Conservation (phyloP, 176 grass and related monocot genomes). For the Typha latifolia region DNA sequence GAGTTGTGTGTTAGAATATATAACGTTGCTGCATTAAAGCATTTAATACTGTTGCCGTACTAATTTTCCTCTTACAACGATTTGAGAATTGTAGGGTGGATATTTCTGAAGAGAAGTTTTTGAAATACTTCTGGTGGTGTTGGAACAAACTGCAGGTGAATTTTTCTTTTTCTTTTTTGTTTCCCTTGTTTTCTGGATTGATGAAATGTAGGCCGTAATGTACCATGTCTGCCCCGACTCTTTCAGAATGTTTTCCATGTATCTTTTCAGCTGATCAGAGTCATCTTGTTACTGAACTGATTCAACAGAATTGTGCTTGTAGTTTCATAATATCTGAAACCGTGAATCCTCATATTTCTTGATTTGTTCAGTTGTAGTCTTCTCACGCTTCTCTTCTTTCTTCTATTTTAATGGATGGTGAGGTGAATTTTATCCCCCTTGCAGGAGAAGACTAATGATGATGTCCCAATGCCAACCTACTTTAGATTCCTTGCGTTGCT, state of each 20-base stretch:
- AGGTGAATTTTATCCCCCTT: conserved; percentile 20
- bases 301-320: background rate
- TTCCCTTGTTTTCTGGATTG: background rate
- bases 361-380: background rate
- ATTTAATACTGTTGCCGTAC: background rate
- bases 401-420: conserved; percentile 18
- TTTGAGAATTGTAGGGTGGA: conserved; percentile 42
- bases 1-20: background rate
- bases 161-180: background rate
- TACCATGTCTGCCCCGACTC: background rate
- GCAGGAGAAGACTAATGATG: conserved; percentile 85
- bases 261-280: conserved; percentile 3
- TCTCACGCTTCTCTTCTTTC: conserved; percentile 7
- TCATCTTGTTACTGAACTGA: background rate
- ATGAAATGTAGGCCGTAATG: background rate
- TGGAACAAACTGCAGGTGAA: conserved; percentile 76
- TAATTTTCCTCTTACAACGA: background rate
- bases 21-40: background rate
- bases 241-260: conserved; percentile 9
- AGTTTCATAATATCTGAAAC: conserved; percentile 13
- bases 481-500: conserved; percentile 89
- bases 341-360: conserved; percentile 8
- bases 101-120: conserved; percentile 85
- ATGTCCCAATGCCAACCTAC: conserved; percentile 91
- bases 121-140: conserved; percentile 83